Base-by-base conservation (phyloP, 192 early-diverging fungal species). In the Endogone sp. region DNA sequence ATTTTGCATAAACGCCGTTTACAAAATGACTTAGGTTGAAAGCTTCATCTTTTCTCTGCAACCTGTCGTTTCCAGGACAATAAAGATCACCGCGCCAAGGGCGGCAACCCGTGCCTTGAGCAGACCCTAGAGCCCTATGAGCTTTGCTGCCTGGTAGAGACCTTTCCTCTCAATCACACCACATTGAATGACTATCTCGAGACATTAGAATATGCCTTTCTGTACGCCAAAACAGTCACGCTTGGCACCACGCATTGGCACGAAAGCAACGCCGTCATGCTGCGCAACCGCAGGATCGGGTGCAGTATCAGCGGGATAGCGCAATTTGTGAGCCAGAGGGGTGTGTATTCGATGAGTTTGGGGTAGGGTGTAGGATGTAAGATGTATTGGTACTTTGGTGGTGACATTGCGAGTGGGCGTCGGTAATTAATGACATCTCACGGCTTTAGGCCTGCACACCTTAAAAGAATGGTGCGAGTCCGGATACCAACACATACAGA, bases 151-250 rank as follows among this genome's bases (percentile, higher is more conserved):
- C 65, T 83, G 2, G 81, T 81, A 16, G 81, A 83, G 63, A 76
- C 74, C 2, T 83, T 83, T 59, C 81, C 81, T 1, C 27, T 26
- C 26, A 78, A 79, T 63, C 81, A 81, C 49, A 60, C 11, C 0
- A 22, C 62, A 32, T 58, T 81, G 26, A 69, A 66, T 13, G 81
- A 83, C 21, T 83, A 64, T 62, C 63, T 81, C 2, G 81, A 81
- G 20, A 83, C 82, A 0, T 68, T 83, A 29, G 62, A 79, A 56
- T 67, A 68, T 44, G 82, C 82, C n/a, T 74, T 74, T 59, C 63
- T 81, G 24, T 83, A 83, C 32, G 82, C 80, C 62, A 83, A 83
- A 57, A 79, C 80, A 2, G 82, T 81, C 2, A 83, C 82, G 3
- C 60, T 83, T 3, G 66, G 66, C 13, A 77, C 70, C 2, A 83